Evolutionary conservation across 2,329 filamentous ascomycete genomes (phyloP).

Genomic region (Leptographium flavum): DNA sequence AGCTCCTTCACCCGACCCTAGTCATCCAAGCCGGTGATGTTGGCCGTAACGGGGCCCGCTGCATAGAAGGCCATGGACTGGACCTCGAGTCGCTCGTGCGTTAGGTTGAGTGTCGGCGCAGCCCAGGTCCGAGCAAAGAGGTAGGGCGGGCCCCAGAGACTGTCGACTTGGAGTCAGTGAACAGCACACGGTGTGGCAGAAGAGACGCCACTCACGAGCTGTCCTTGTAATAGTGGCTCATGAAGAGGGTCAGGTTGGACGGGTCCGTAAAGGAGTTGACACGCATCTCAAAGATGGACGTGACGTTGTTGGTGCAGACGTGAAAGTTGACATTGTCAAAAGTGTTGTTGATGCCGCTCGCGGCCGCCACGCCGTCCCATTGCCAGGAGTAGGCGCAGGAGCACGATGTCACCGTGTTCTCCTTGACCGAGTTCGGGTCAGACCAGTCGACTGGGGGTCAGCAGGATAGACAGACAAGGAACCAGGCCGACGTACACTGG

Average conservation of each 20-base stretch:
- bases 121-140: conserved; percentile 8
- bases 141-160: conserved; percentile 8
- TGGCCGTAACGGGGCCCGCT: conserved; percentile 3
- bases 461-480: background rate
- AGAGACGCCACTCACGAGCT: conserved; percentile 12
- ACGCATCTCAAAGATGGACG: conserved; percentile 13
- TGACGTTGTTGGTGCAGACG: conserved; percentile 3
- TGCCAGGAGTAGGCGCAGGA: conserved; percentile 12
- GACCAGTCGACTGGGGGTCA: conserved; percentile 14
- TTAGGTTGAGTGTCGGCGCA: conserved; percentile 4
- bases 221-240: conserved; percentile 15
- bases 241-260: conserved; percentile 13
- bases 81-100: background rate
- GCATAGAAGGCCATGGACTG: conserved; percentile 3
- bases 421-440: conserved; percentile 16
- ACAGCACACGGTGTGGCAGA: background rate
- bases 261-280: conserved; percentile 12
- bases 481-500: conserved; percentile 10
- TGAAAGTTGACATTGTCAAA: conserved; percentile 3
- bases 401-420: conserved; percentile 15
- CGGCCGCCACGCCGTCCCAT: conserved; percentile 13
- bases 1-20: no score
- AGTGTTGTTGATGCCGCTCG: conserved; percentile 7
- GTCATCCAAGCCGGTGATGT: conserved; percentile 6
- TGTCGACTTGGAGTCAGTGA: background rate